phyloP scores from a whole-genome alignment of 306 rosid species.

The Astragalus glycyphyllos region DNA sequence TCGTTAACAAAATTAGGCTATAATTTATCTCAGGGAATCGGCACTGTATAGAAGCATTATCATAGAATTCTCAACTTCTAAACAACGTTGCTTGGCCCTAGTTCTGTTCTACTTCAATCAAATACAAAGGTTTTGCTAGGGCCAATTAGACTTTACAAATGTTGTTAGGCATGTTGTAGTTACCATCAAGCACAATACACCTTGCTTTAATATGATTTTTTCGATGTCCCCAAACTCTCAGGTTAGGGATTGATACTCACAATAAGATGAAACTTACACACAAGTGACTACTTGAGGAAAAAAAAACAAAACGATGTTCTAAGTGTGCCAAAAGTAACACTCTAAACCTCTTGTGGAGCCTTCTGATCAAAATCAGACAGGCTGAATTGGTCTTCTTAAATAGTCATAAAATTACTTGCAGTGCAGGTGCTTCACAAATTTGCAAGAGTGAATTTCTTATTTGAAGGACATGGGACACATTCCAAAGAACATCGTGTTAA shows the following conservation, averaged over 20 bases:
- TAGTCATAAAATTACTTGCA: constrained; percentile 15
- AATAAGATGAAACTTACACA: neutral
- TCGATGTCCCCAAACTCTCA: neutral
- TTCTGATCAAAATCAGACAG: neutral
- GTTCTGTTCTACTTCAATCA: constrained; percentile 12
- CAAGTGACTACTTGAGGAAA: neutral
- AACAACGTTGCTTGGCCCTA: neutral
- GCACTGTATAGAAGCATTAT: neutral
- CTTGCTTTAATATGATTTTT: constrained; percentile 17
- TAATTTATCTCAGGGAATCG: neutral
- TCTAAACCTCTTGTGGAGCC: neutral
- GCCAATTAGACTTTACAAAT: constrained; percentile 13
- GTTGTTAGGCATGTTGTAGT: neutral
- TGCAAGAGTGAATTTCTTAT: constrained; percentile 4
- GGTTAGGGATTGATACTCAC: constrained; percentile 13
- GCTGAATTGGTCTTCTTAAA: constrained; percentile 7
- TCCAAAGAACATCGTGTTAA: constrained; percentile 10
- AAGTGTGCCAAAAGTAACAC: constrained; percentile 15
- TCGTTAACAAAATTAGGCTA: neutral
- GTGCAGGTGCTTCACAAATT: neutral
- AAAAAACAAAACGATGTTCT: constrained; percentile 9
- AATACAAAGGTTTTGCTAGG: neutral
- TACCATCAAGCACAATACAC: neutral
- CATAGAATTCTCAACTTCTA: too few species aligned
- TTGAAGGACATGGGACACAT: constrained; percentile 1